Evolutionary conservation across 2,329 filamentous ascomycete genomes (phyloP).

Genomic region (Tolypocladium pustulatum): DNA sequence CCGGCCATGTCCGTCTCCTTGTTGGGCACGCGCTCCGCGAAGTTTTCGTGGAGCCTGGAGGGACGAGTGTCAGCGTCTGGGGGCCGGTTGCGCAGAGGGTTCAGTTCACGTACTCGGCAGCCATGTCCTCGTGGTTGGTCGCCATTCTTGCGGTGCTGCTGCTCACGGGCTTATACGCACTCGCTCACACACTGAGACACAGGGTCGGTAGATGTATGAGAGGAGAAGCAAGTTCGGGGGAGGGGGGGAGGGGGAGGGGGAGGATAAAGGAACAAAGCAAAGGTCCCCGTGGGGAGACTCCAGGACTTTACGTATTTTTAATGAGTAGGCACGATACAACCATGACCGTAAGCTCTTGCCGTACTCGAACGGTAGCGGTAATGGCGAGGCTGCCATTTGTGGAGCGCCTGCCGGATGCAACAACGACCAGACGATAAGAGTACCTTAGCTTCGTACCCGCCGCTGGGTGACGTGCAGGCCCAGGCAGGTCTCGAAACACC

Average conservation of each 20-base stretch:
- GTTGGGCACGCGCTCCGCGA: conserved; percentile 13
- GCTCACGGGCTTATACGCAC: background rate
- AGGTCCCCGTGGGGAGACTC: background rate
- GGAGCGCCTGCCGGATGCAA: background rate
- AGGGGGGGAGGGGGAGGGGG: background rate
- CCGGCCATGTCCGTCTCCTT: conserved; percentile 14
- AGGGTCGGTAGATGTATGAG: background rate
- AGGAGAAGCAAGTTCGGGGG: background rate
- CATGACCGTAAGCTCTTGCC: background rate
- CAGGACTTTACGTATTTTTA: background rate
- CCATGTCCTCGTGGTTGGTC: conserved; percentile 2
- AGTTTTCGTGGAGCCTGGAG: conserved; percentile 16
- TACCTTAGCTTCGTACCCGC: too few relatives aligned
- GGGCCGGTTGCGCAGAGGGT: background rate
- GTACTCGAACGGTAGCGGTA: background rate
- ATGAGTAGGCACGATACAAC: background rate
- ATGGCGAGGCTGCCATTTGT: background rate
- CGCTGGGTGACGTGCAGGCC: background rate
- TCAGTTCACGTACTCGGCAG: conserved; percentile 1
- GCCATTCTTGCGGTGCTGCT: background rate
- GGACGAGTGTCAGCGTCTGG: background rate
- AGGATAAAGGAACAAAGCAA: background rate
- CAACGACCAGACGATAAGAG: background rate
- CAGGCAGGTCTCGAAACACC: background rate
- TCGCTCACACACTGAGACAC: background rate